Evolutionary conservation across 2,329 filamentous ascomycete species (phyloP), one percentile per base, ranked within the genome.

Genomic region (Daldinia eschscholtzii): DNA sequence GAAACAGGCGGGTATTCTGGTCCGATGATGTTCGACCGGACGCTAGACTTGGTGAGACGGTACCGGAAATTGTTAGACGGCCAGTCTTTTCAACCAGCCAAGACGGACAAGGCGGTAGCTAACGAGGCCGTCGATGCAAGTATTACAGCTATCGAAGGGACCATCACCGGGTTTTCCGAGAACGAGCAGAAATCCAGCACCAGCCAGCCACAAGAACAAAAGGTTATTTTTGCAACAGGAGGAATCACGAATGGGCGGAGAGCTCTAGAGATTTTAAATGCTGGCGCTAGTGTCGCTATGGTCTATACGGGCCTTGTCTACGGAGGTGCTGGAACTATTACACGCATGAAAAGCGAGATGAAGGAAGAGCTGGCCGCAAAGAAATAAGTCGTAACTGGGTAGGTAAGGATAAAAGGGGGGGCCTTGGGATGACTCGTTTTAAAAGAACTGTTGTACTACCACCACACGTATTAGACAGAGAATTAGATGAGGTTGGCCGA

Each of bases 1-100:
- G 93, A 98, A 81, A 90, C 91, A 20, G 94, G 96, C 30, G 95
- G 96, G 1, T 97, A 94, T 80, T 97, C 94, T 0, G 95, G 96
- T 0, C 96, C 96, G 0, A 92, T 92, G 78, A 89, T 97, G 85
- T 97, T 97, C 76, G 88, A 91, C 70, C 87, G 91, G 58, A 98
- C 94, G 0, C 82, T 95, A 26, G 86, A 87, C 6, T 85, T 99
- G 7, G 94, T 98, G 0, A 89, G 87, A 67, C 88, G 90, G 72
- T 99, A 98, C 81, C 88, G 94, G 63, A 85, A 85, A 74, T 83
- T 90, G 76, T 83, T 95, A 35, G 90, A 92, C 70, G 80, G 82
- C 64, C 81, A 81, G 59, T 80, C 84, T 35, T 77, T 81, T 41
- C 79, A 82, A 61, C 74, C 63, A 6, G 68, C 55, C 1, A 64